Evolutionary conservation across 116 monocot genomes (phyloP).

Genomic region (Dioscorea cayenensis): DNA sequence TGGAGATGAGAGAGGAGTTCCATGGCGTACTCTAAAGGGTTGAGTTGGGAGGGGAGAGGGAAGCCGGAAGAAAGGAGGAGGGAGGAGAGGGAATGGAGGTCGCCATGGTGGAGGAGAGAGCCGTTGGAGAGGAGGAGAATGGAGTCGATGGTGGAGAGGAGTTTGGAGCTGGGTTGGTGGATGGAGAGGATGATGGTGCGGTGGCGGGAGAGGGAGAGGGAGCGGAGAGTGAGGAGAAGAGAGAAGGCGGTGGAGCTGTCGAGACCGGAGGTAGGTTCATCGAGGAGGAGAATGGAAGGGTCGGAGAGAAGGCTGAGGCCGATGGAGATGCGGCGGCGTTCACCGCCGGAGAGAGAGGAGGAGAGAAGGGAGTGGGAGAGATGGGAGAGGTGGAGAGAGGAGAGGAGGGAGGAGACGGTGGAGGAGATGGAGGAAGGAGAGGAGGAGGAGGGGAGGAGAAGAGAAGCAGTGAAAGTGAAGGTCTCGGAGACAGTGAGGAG

Average conservation of each 20-base stretch:
- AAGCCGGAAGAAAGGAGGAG: constrained; percentile 46
- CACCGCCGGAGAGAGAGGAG: constrained; percentile 69
- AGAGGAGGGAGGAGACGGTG: constrained; percentile 40
- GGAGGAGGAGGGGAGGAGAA: constrained; percentile 36
- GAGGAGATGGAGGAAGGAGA: constrained; percentile 9
- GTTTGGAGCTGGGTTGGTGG: constrained; percentile 79
- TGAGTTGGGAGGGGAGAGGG: constrained; percentile 64
- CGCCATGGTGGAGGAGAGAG: constrained; percentile 67
- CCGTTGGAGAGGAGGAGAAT: constrained; percentile 76
- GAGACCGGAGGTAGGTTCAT: constrained; percentile 95
- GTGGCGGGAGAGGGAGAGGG: constrained; percentile 34
- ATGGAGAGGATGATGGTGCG: constrained; percentile 72
- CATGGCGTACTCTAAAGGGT: constrained; percentile 82
- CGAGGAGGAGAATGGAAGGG: constrained; percentile 74
- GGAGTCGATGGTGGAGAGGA: constrained; percentile 63
- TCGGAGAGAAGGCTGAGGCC: constrained; percentile 70
- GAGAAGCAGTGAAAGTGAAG: constrained; percentile 67
- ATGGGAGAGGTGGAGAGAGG: constrained; percentile 67
- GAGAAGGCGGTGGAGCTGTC: constrained; percentile 72
- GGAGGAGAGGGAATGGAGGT: constrained; percentile 45
- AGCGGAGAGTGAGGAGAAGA: constrained; percentile 50
- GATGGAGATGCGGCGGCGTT: constrained; percentile 90
- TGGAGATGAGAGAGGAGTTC: constrained; percentile 35
- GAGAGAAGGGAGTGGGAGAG: constrained; percentile 59
- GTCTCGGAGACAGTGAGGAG: constrained; percentile 85